phyloP scores from a whole-genome alignment of 768 basidiomycete species.

The Pisolithus sp. region DNA sequence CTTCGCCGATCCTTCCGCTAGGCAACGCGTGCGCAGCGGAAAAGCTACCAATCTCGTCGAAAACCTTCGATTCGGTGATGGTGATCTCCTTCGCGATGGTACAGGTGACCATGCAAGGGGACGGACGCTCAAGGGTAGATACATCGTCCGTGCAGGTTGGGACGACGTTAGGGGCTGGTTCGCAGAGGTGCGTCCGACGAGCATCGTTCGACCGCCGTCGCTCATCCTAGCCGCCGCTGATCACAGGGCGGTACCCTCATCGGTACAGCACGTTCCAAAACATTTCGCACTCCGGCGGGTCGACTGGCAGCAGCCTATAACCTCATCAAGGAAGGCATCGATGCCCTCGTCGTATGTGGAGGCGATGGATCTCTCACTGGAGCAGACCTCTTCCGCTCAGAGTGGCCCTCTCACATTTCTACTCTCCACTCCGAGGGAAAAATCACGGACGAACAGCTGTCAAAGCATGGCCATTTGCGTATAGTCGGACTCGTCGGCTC shows the following conservation, averaged over 20 bases:
- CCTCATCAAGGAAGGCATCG: constrained; percentile 93
- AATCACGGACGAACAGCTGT: constrained; percentile 69
- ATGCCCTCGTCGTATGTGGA: constrained; percentile 94
- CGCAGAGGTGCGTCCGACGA: constrained; percentile 56
- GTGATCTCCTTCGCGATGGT: constrained; percentile 68
- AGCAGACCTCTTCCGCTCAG: constrained; percentile 86
- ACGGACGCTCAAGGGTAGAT: constrained; percentile 77
- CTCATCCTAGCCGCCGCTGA: neutral
- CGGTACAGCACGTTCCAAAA: constrained; percentile 82
- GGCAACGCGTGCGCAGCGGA: constrained; percentile 9
- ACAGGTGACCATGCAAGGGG: constrained; percentile 66
- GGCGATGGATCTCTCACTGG: constrained; percentile 97
- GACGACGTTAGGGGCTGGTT: constrained; percentile 98
- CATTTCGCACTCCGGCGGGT: constrained; percentile 84
- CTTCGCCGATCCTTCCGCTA: constrained; percentile 23
- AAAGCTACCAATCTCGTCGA: constrained; percentile 43
- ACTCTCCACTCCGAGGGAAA: constrained; percentile 63
- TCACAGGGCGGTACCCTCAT: constrained; percentile 87
- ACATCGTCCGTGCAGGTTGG: constrained; percentile 95
- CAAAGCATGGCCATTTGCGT: constrained; percentile 75
- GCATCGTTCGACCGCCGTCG: neutral
- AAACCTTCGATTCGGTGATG: constrained; percentile 81
- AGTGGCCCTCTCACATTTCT: constrained; percentile 86
- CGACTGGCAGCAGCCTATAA: constrained; percentile 85
- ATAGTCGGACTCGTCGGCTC: constrained; percentile 99